phyloP scores from a whole-genome alignment of 1,139 yeast genomes.

The Waltiozyma sp. region DNA sequence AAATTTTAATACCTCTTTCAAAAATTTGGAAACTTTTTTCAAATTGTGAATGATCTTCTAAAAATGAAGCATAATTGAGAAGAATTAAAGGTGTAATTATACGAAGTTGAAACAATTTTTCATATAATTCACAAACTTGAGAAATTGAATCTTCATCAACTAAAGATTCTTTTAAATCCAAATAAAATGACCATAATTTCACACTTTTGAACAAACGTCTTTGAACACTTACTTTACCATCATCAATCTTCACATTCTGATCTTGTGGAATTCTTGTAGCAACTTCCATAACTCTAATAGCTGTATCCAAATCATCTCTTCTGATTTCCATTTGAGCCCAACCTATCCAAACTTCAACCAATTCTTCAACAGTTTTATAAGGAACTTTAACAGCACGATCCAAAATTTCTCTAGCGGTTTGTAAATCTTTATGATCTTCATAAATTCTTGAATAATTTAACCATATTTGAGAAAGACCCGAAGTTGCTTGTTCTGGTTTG shows the following conservation, averaged over 20 bases:
- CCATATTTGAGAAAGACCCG: conserved; percentile 50
- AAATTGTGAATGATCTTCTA: conserved; percentile 37
- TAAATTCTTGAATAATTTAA: conserved; percentile 56
- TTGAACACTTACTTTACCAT: conserved; percentile 40
- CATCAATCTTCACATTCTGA: conserved; percentile 7
- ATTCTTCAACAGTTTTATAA: conserved; percentile 47
- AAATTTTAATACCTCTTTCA: conserved; percentile 54
- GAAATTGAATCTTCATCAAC: conserved; percentile 31
- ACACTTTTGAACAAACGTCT: conserved; percentile 47
- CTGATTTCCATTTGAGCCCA: conserved; percentile 64
- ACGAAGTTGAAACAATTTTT: conserved; percentile 46
- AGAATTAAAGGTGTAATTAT: conserved; percentile 62
- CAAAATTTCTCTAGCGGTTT: conserved; percentile 52
- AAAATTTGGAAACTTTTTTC: conserved; percentile 51
- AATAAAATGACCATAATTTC: conserved; percentile 62
- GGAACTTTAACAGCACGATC: conserved; percentile 67
- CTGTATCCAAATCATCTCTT: conserved; percentile 38
- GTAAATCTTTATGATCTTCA: conserved; percentile 40
- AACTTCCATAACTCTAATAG: conserved; percentile 40
- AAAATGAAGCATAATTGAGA: conserved; percentile 53
- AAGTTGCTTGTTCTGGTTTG: conserved; percentile 45
- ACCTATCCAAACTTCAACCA: conserved; percentile 54
- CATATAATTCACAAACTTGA: conserved; percentile 49
- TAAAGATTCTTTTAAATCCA: conserved; percentile 62
- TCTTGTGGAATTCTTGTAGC: conserved; percentile 29